Base-by-base conservation (phyloP, 2,329 filamentous ascomycete species). In the Monilinia fructicola region DNA sequence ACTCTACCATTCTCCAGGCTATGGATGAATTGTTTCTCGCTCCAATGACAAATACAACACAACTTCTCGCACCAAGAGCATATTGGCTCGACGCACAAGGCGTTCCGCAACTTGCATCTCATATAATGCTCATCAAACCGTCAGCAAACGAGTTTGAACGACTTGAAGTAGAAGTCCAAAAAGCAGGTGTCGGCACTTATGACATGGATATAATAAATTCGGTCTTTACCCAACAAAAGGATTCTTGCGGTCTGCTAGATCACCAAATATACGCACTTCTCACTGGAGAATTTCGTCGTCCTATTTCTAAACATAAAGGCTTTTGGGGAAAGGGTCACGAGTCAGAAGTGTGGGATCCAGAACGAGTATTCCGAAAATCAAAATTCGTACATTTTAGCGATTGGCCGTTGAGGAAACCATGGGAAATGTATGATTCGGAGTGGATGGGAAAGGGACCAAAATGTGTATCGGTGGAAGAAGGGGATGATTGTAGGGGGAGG, bases 11-110 rank as follows among this genome's bases (percentile, higher is more conserved):
- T n/a, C 50, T 73, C 1, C 75, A 83, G 69, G 76, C 79, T 54
- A 79, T 88, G 77, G 86, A 88, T 71, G 85, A 88, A 69, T 79
- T 88, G 2, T 88, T 88, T 77, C 80, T 85, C 60, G 79, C 87
- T 4, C 85, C 85, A 0, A 71, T 76, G 5, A 77, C 82, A 1
- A 77, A 79, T 2, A 80, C 85, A 28, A 84, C 84, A 14, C 53
- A 58, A 31, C 40, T 66, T 12, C 56, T 64, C n/a, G 85, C 88
- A 81, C 83, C 85, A 4, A 81, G 84, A 31, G 85, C 85, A 28
- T 87, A 87, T 75, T 87, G 85, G 86, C 77, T 81, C 10, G 76
- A 83, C 4, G 54, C 69, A 5, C 77, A 81, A 16, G 76, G 82
- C 2, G 50, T 69, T 12, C 80, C 80, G 2, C 79, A 64, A 21